Percentiles rank a stretch among this genome's conserved stretches.
These are phyloP conservation scores for Naganishia onofrii DNA, from an alignment of 768 basidiomycete species.

Conservation along the genomic window DNA sequence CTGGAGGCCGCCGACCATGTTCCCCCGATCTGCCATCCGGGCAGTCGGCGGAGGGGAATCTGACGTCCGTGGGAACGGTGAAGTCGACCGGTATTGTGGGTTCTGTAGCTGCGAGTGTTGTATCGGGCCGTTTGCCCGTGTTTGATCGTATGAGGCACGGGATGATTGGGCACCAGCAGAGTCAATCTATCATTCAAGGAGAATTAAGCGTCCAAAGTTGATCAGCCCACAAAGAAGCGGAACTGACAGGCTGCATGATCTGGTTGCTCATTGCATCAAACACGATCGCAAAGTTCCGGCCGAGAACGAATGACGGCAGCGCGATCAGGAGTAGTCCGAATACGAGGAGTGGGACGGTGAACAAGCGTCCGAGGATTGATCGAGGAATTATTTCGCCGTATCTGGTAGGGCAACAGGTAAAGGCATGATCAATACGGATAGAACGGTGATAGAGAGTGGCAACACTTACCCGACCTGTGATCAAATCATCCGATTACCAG, in stretches of 20 bases:
- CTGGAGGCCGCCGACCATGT: conserved; percentile 21
- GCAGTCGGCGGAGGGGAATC: conserved; percentile 8
- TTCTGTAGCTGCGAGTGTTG: background rate
- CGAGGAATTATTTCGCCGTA: conserved; percentile 90
- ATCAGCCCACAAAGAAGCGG: background rate
- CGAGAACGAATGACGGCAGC: conserved; percentile 85
- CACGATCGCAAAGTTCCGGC: conserved; percentile 82
- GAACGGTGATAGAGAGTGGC: background rate
- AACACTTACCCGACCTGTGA: conserved; percentile 18
- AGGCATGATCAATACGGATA: conserved; percentile 41
- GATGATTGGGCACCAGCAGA: background rate
- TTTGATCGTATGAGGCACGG: conserved; percentile 4
- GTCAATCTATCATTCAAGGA: background rate
- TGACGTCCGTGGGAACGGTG: background rate
- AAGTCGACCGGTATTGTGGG: background rate
- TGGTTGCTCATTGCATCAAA: conserved; percentile 71
- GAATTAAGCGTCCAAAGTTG: too few relatives aligned
- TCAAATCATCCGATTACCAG: background rate
- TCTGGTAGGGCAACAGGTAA: conserved; percentile 54
- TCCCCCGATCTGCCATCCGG: conserved; percentile 24
- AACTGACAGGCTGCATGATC: conserved; percentile 36
- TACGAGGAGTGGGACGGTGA: conserved; percentile 80
- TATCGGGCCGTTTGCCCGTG: conserved; percentile 4
- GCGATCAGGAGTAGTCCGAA: conserved; percentile 87
- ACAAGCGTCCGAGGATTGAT: conserved; percentile 77